phyloP scores from a whole-genome alignment of 192 early-diverging fungal species.

The Paraglomus brasilianum region DNA sequence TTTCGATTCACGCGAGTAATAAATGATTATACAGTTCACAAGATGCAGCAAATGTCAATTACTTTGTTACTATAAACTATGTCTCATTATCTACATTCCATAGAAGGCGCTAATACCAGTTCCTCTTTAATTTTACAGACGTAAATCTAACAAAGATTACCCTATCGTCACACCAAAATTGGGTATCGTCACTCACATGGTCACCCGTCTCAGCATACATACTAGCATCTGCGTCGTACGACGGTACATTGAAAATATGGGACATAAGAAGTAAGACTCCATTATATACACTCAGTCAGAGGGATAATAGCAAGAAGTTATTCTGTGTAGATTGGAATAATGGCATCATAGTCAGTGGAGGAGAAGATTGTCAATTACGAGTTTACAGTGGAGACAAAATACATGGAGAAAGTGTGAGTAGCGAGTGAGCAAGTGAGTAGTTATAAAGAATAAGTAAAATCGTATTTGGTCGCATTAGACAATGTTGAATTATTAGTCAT shows the following conservation, averaged over 20 bases:
- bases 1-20: not conserved
- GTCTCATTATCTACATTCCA: too few species aligned
- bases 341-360: conserved; percentile 67
- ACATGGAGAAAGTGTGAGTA: too few species aligned
- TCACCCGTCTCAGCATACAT: conserved; percentile 71
- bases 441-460: not conserved
- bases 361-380: conserved; percentile 69
- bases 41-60: too few species aligned
- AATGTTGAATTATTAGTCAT: too few species aligned
- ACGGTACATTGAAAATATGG: conserved; percentile 87
- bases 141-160: conserved; percentile 61
- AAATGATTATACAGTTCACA: not conserved
- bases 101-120: too few species aligned
- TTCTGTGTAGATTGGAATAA: conserved; percentile 71
- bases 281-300: conserved; percentile 67
- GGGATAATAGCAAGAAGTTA: conserved; percentile 53
- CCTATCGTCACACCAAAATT: conserved; percentile 76
- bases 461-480: too few species aligned
- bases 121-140: too few species aligned
- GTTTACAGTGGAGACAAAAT: conserved; percentile 50
- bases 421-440: conserved; percentile 25
- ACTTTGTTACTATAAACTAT: too few species aligned
- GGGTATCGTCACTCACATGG: conserved; percentile 85
- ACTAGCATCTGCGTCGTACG: conserved; percentile 84
- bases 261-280: conserved; percentile 88